Evolutionary conservation across 495 filamentous ascomycete species (phyloP), one percentile per base, ranked within the genome.

Genomic region (Symbiotaphrina buchneri): DNA sequence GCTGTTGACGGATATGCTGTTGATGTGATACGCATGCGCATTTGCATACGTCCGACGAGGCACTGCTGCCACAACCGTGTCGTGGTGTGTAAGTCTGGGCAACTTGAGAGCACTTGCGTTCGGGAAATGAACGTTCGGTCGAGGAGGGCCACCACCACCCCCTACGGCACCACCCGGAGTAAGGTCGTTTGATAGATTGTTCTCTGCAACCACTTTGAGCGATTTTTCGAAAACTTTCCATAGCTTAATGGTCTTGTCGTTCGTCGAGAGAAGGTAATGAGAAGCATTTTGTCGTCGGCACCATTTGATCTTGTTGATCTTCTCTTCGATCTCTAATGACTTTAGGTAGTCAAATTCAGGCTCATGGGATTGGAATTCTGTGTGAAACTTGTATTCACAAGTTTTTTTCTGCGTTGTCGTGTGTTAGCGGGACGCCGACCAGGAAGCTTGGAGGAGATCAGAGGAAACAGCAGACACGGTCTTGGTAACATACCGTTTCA

Each of bases 251-350:
- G 87, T 97, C 58, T 97, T 97, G 59, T 97, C 87, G 50, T 97
- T 97, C 33, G 87, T 97, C 7, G 87, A 95, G 27, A 97, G 72
- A 17, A 97, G 72, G 53, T 92, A 97, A 56, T 97, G 87, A 21
- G 87, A 93, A 38, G 87, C 77, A 62, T 97, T 97, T 52, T 93
- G 83, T 54, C 87, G 71, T 44, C 78, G 71, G 52, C 87, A 97
- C 87, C 87, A 97, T 59, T 95, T 97, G 54, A 97, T 97, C 62
- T 97, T 97, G 65, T 97, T 97, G 65, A 97, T 97, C 61, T 97
- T 97, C 57, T 97, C 87, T 65, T 97, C 87, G 42, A 97, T 97
- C 58, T 97, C 87, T 36, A 97, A 64, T 14, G 87, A 97, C 58
- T 97, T 97, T 34, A 97, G 68, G 52, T 97, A 97, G 48, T 97